Conservation (phyloP, 73 alveolate genomes). For the Symbiodinium pilosum region DNA sequence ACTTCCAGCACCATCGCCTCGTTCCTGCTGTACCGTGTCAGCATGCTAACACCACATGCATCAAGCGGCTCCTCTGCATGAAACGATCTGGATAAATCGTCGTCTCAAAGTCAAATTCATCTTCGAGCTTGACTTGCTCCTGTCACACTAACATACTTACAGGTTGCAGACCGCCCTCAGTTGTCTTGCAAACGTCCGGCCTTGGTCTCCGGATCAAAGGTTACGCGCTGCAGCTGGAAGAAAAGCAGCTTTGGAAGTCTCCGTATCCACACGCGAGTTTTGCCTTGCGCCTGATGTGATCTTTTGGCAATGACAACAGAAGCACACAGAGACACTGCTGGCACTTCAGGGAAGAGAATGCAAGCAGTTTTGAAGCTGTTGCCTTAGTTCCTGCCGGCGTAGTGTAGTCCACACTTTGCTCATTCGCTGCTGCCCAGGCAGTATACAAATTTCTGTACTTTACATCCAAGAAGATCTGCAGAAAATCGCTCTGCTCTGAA, state of each 20-base stretch:
- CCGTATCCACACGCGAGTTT: conserved; percentile 61
- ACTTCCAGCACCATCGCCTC: conserved; percentile 34
- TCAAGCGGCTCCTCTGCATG: conserved; percentile 35
- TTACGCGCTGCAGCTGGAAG: conserved; percentile 92
- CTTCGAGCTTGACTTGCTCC: conserved; percentile 66
- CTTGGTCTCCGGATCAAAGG: conserved; percentile 73
- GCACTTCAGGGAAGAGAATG: neutral
- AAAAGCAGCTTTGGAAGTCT: conserved; percentile 87
- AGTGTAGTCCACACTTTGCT: conserved; percentile 81
- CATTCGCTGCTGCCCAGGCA: conserved; percentile 83
- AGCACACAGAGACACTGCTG: neutral
- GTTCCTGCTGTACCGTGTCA: conserved; percentile 1
- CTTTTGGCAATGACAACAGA: neutral
- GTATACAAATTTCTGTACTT: conserved; percentile 60
- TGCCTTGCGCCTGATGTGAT: conserved; percentile 78
- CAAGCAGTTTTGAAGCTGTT: neutral
- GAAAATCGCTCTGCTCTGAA: conserved; percentile 71
- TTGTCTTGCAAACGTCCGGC: neutral
- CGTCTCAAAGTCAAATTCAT: conserved; percentile 59
- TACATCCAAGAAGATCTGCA: conserved; percentile 92
- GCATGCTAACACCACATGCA: neutral
- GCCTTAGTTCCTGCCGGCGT: conserved; percentile 69
- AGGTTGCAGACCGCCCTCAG: neutral
- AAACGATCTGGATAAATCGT: conserved; percentile 86
- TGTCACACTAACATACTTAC: neutral